phyloP scores from a whole-genome alignment of 202 grass and related monocot species.

The Panicum hallii region DNA sequence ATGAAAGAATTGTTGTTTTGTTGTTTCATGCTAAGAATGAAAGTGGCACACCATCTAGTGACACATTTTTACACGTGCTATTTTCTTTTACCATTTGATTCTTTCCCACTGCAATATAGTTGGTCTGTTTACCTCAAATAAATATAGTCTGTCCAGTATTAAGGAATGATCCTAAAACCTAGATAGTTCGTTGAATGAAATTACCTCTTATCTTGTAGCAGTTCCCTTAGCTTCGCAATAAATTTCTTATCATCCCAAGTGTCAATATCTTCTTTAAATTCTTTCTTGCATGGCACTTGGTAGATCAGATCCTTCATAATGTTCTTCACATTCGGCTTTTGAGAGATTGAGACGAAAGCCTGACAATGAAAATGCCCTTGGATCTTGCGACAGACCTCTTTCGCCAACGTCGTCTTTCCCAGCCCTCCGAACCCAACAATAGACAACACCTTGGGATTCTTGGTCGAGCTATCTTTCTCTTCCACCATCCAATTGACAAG shows the following conservation, averaged over 20 bases:
- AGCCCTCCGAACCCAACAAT: constrained; percentile 43
- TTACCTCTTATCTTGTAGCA: constrained; percentile 19
- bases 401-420: constrained; percentile 19
- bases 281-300: neutral
- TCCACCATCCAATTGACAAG: neutral
- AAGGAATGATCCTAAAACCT: too few species aligned
- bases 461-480: neutral
- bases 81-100: too few species aligned
- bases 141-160: too few species aligned
- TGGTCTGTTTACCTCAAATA: too few species aligned
- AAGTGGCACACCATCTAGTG: too few species aligned
- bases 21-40: too few species aligned
- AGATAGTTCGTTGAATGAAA: neutral
- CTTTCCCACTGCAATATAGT: too few species aligned
- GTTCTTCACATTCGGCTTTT: constrained; percentile 15
- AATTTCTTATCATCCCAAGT: constrained; percentile 16
- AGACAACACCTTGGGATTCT: neutral
- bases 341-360: constrained; percentile 1
- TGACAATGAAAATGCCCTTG: neutral
- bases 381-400: neutral
- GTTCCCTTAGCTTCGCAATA: constrained; percentile 13
- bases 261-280: neutral
- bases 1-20: too few species aligned
- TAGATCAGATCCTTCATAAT: constrained; percentile 3
- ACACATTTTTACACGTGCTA: too few species aligned